Evolutionary conservation across 331 rosid genomes (phyloP).

Genomic region (Pyrus hybrid): DNA sequence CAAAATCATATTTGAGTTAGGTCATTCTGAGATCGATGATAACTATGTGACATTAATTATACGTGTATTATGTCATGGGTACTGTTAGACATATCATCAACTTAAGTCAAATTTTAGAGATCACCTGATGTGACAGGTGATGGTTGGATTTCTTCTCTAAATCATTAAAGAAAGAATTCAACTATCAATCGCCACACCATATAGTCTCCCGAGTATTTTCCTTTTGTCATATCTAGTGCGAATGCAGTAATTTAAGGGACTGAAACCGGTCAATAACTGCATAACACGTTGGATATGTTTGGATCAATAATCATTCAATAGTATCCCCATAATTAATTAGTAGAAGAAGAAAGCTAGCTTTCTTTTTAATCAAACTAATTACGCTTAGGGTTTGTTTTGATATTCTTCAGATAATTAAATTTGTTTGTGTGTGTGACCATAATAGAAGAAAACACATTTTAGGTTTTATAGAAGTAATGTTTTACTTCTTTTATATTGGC

Average conservation of each 20-base stretch:
- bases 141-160: no score
- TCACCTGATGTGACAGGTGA: no score
- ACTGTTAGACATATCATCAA: no score
- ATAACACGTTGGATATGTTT: not conserved
- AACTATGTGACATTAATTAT: not conserved
- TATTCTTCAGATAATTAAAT: not conserved
- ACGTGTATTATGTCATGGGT: not conserved
- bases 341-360: not conserved
- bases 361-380: not conserved
- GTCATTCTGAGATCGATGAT: not conserved
- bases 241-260: not conserved
- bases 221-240: not conserved
- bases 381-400: not conserved
- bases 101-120: no score
- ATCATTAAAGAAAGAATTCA: no score
- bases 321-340: not conserved
- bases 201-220: no score
- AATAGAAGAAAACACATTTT: not conserved
- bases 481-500: not conserved
- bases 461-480: not conserved
- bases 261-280: not conserved
- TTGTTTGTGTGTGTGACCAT: not conserved
- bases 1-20: not conserved
- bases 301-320: not conserved
- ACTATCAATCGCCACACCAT: no score